Base-by-base conservation (phyloP, 768 basidiomycete genomes). In the Hemileccinum impolitum region DNA sequence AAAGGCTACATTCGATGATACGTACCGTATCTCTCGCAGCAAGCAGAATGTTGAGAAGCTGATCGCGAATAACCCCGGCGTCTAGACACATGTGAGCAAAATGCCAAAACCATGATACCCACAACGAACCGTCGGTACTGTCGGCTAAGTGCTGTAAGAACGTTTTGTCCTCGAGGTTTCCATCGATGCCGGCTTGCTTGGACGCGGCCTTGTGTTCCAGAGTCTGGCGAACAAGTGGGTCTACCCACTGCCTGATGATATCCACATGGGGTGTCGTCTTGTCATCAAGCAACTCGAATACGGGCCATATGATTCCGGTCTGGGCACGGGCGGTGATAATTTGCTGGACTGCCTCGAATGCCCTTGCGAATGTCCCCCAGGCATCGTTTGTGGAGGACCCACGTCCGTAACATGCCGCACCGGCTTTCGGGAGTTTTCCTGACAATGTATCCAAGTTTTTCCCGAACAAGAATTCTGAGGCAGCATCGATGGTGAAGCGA, bases 11-110 rank as follows among this genome's bases (percentile, higher is more conserved):
- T 1, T 45, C 26, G 26, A 19, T 38, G 46, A 39, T 17, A 71
- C 79, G 40, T 37, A 85, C 86, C 31, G 90, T 90, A 67, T 93
- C 90, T 47, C 90, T 70, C 19, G 86, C 78, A 6, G 90, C 90
- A 11, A 91, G 70, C 2, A 93, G 70, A 64, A 90, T 81, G 59
- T 81, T 91, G 41, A 91, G 73, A 12, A 91, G 66, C 54, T 92
- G 85, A 67, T 91, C 87, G 18, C 85, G 80, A 47, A 93, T 86
- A 37, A 82, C 63, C 8, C 78, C 71, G 11, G 69, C 68, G 60
- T 90, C 88, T 90, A 57, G 50, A 50, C 44, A 44, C 43, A 18
- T 28, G 11, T 56, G 26, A 59, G 62, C 21, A 25, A 48, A 12
- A 37, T 39, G 17, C 25, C 11, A 19, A 17, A 12, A 17, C 26